phyloP scores from a whole-genome alignment of 495 filamentous ascomycete species.

The Penicillium lividum region DNA sequence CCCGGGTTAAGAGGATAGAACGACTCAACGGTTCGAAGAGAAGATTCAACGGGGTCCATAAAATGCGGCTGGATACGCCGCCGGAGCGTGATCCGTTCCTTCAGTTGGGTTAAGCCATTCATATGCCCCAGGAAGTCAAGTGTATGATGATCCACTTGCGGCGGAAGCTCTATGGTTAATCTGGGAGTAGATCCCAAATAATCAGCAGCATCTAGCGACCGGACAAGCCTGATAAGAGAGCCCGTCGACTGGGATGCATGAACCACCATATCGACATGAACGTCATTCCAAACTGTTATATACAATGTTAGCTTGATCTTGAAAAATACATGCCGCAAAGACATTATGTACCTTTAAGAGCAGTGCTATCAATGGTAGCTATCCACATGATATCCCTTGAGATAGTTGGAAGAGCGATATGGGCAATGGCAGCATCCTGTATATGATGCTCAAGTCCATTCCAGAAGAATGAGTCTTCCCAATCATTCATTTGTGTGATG shows the following conservation, averaged over 20 bases:
- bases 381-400: constrained; percentile 71
- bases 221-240: constrained; percentile 69
- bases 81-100: constrained; percentile 59
- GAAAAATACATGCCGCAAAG: not conserved
- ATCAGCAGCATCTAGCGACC: constrained; percentile 71
- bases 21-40: constrained; percentile 72
- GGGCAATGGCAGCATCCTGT: constrained; percentile 40
- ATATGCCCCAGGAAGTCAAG: constrained; percentile 58
- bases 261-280: constrained; percentile 74
- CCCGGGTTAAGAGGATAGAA: constrained; percentile 70
- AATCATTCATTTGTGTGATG: constrained; percentile 44
- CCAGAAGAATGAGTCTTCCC: constrained; percentile 56
- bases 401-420: constrained; percentile 69
- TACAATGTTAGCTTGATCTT: constrained; percentile 11
- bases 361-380: constrained; percentile 68
- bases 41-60: constrained; percentile 61
- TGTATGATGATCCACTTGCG: constrained; percentile 60
- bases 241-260: constrained; percentile 70
- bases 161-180: constrained; percentile 78
- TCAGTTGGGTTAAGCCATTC: constrained; percentile 60
- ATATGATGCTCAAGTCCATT: constrained; percentile 50
- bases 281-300: constrained; percentile 67
- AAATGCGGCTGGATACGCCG: constrained; percentile 62
- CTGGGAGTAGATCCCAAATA: constrained; percentile 67
- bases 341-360: constrained; percentile 60